Percentiles rank a stretch among this genome's conserved stretches.
These are phyloP conservation scores for Volvariella surrecta DNA, from an alignment of 1,284 basidiomycete genomes.

Conservation along the genomic window DNA sequence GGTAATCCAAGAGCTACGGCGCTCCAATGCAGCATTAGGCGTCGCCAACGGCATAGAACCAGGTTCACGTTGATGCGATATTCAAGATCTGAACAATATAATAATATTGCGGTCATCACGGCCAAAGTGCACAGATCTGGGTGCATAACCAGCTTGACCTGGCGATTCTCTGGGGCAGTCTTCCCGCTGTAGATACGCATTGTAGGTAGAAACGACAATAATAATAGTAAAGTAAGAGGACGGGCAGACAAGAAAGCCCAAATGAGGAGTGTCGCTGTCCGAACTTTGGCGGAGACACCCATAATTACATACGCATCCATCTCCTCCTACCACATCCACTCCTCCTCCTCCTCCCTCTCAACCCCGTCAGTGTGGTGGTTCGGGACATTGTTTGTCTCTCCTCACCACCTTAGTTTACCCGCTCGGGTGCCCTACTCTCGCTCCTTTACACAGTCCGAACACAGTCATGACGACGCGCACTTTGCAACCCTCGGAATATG, in stretches of 20 bases:
- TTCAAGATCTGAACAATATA: too few relatives aligned
- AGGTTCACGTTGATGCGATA: neutral
- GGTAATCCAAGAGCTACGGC: slow-evolving; percentile 66
- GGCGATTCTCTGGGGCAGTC: too few relatives aligned
- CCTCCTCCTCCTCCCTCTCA: slow-evolving; percentile 1
- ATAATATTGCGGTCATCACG: too few relatives aligned
- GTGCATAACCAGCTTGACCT: too few relatives aligned
- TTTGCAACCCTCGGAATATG: slow-evolving; percentile 74
- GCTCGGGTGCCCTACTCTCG: neutral
- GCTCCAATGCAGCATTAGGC: slow-evolving; percentile 43
- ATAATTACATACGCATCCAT: neutral
- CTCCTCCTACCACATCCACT: neutral
- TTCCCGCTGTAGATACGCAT: too few relatives aligned
- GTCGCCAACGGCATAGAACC: neutral
- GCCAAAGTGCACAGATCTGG: too few relatives aligned
- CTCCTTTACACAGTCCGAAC: slow-evolving; percentile 2
- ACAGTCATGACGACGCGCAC: slow-evolving; percentile 25
- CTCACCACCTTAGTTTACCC: slow-evolving; percentile 1
- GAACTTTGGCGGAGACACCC: neutral
- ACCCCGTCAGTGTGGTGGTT: neutral
- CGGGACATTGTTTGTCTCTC: neutral
- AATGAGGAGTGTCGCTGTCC: neutral
- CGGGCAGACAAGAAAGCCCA: neutral
- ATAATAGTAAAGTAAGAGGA: neutral
- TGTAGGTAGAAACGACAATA: neutral